Evolutionary conservation across 164 flowering plant species (phyloP).

Genomic region (Akebia trifoliata): DNA sequence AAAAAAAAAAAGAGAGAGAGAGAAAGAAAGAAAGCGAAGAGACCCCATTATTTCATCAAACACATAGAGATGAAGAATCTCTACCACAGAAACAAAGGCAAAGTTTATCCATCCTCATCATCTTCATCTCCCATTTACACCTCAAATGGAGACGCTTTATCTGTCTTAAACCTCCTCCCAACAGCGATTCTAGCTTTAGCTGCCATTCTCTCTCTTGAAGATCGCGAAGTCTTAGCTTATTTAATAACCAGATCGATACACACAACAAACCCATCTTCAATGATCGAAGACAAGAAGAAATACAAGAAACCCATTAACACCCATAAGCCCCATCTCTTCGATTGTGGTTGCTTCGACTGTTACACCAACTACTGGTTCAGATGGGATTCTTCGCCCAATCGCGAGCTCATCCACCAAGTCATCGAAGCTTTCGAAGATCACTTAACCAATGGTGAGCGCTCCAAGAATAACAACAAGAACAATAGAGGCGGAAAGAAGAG

Average conservation of each 20-base stretch:
- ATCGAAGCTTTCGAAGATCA: conserved; percentile 82
- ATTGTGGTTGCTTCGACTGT: conserved; percentile 78
- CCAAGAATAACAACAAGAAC: conserved; percentile 1
- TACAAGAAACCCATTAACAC: conserved; percentile 19
- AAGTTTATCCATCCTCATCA: conserved; percentile 63
- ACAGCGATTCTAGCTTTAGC: conserved; percentile 48
- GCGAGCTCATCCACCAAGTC: conserved; percentile 67
- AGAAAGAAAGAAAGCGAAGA: no score
- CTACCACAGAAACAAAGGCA: conserved; percentile 54
- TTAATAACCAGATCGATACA: conserved; percentile 55
- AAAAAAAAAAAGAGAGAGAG: no score
- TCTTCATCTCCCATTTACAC: conserved; percentile 10
- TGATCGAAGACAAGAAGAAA: conserved; percentile 25
- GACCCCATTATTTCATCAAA: no score
- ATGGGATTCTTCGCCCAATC: conserved; percentile 78
- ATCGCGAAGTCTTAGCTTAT: conserved; percentile 70
- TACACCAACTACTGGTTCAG: conserved; percentile 68
- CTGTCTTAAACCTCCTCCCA: conserved; percentile 57
- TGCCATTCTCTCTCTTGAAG: conserved; percentile 45
- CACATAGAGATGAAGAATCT: conserved; percentile 61
- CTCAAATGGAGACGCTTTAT: conserved; percentile 23
- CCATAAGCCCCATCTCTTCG: conserved; percentile 36
- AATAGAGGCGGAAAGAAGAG: conserved; percentile 20
- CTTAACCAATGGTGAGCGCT: conserved; percentile 27
- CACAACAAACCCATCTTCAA: conserved; percentile 16